Percentiles rank a stretch among this genome's conserved stretches.
phyloP scores from a whole-genome alignment of 176 grass and related monocot genomes.

The Aegilops bicornis region DNA sequence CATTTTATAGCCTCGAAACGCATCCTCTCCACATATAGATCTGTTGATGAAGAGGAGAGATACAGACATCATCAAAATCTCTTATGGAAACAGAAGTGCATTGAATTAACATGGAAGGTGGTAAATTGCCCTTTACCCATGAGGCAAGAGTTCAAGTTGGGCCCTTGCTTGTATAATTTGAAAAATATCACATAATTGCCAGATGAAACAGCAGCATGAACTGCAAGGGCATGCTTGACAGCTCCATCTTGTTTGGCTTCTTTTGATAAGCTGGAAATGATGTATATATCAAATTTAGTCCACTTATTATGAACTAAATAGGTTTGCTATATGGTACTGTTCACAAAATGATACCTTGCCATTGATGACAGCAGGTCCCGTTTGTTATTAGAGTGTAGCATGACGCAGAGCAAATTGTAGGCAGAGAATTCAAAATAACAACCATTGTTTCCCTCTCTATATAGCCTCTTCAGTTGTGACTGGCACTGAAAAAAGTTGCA shows the following conservation, averaged over 20 bases:
- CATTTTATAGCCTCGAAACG: slow-evolving; percentile 90
- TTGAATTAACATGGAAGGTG: slow-evolving; percentile 14
- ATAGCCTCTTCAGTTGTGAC: slow-evolving; percentile 89
- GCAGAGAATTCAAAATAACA: slow-evolving; percentile 82
- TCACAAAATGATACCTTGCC: slow-evolving; percentile 59
- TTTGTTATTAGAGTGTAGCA: slow-evolving; percentile 87
- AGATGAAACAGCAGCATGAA: slow-evolving; percentile 84
- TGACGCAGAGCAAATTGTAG: slow-evolving; percentile 84
- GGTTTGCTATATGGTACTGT: slow-evolving; percentile 3
- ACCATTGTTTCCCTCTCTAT: slow-evolving; percentile 76
- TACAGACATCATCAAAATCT: slow-evolving; percentile 23
- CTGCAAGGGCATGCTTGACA: slow-evolving; percentile 88
- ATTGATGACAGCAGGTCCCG: slow-evolving; percentile 84
- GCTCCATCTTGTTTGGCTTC: slow-evolving; percentile 76
- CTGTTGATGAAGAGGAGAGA: slow-evolving; percentile 40
- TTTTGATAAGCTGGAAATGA: slow-evolving; percentile 71
- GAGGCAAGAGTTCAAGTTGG: slow-evolving; percentile 84
- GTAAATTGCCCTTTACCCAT: slow-evolving; percentile 69
- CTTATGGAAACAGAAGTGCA: slow-evolving; percentile 16
- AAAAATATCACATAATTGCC: slow-evolving; percentile 94
- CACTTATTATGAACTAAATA: slow-evolving; percentile 14
- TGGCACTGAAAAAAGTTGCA: slow-evolving; percentile 70
- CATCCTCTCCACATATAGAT: slow-evolving; percentile 84
- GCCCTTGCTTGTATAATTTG: slow-evolving; percentile 79
- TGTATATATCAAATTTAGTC: slow-evolving; percentile 21